Percentiles rank a stretch among this genome's conserved stretches.
These are phyloP conservation scores for Drosera capensis DNA, from an alignment of 148 eudicot species.

Conservation along the genomic window DNA sequence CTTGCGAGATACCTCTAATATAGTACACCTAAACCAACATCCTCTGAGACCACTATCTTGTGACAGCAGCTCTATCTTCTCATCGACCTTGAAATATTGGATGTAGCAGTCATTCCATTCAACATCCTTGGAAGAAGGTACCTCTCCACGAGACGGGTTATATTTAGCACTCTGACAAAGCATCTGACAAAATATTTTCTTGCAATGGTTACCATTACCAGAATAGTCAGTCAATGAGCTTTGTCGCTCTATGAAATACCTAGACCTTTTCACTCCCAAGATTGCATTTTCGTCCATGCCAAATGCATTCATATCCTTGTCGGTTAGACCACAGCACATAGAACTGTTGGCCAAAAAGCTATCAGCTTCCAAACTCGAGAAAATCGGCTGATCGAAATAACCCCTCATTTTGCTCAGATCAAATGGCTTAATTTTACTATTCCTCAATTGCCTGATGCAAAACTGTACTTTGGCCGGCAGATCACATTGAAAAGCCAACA, in stretches of 20 bases:
- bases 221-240: conserved; percentile 12
- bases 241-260: conserved; percentile 31
- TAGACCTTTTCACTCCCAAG: conserved; percentile 53
- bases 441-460: conserved; percentile 75
- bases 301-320: conserved; percentile 27
- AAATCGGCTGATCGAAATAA: conserved; percentile 61
- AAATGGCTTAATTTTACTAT: conserved; percentile 70
- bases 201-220: conserved; percentile 12
- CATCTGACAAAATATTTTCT: conserved; percentile 14
- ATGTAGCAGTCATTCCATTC: conserved; percentile 17
- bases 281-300: conserved; percentile 31
- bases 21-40: conserved; percentile 91
- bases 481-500: conserved; percentile 37
- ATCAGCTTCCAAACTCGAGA: conserved; percentile 61
- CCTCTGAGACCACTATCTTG: conserved; percentile 96
- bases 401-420: conserved; percentile 75
- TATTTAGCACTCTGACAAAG: conserved; percentile 20
- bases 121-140: conserved; percentile 23
- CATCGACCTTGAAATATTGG: conserved; percentile 33
- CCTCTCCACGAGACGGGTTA: conserved; percentile 15
- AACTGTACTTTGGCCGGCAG: conserved; percentile 50
- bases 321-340: conserved; percentile 8
- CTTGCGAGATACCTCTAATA: conserved; percentile 44
- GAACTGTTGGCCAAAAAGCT: conserved; percentile 16
- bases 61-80: conserved; percentile 62